A percentile compares a stretch with the other conserved stretches of the same genome.
phyloP scores from a whole-genome alignment of 208 protist species.

The Crithidia bombi region DNA sequence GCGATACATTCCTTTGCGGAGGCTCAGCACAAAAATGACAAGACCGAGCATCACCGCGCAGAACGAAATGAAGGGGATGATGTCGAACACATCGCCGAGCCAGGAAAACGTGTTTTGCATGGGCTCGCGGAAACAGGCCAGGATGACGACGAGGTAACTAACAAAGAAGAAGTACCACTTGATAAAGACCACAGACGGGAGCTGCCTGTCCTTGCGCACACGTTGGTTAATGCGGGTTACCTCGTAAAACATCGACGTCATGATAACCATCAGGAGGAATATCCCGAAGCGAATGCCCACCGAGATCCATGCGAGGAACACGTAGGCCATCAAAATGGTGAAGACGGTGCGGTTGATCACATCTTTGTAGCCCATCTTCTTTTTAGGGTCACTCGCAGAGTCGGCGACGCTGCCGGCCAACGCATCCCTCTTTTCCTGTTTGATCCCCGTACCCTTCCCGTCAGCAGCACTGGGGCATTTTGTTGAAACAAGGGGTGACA shows the following conservation, averaged over 20 bases:
- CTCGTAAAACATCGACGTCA: constrained; percentile 87
- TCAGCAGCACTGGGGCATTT: neutral
- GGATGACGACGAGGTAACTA: constrained; percentile 46
- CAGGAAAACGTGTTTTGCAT: constrained; percentile 66
- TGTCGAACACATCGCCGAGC: constrained; percentile 49
- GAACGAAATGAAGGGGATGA: constrained; percentile 74
- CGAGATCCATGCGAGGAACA: constrained; percentile 83
- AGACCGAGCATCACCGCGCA: constrained; percentile 71
- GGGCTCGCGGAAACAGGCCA: constrained; percentile 59
- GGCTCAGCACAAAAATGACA: constrained; percentile 86
- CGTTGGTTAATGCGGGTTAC: constrained; percentile 88
- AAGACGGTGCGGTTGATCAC: constrained; percentile 88
- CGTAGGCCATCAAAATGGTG: constrained; percentile 84
- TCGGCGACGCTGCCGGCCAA: neutral
- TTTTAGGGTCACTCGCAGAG: constrained; percentile 22
- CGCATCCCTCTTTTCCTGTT: neutral
- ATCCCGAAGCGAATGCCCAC: constrained; percentile 78
- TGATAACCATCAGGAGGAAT: constrained; percentile 65
- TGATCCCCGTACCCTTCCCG: neutral
- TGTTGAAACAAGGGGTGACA: constrained; percentile 26
- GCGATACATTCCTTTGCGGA: constrained; percentile 88
- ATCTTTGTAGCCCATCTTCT: constrained; percentile 57
- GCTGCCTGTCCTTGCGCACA: constrained; percentile 72
- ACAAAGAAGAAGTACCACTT: constrained; percentile 83
- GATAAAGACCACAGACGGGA: constrained; percentile 72